Conservation (phyloP, 257 asterid genomes). For the Echium plantagineum region DNA sequence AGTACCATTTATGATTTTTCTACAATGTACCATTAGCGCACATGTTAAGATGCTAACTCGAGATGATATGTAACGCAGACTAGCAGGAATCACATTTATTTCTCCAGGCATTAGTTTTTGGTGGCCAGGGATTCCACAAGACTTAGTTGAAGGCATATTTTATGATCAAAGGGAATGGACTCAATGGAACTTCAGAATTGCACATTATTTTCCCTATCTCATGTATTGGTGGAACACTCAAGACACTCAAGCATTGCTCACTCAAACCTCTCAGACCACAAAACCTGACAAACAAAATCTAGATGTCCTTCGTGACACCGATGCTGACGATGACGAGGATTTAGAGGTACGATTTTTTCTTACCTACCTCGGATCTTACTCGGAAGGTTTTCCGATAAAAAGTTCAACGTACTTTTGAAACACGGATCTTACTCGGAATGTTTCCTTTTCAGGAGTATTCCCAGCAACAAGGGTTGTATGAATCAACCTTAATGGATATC, state of each 20-base stretch:
- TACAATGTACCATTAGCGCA: too few relatives aligned
- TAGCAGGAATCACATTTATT: conserved; percentile 37
- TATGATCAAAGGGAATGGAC: conserved; percentile 22
- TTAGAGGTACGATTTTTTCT: neutral
- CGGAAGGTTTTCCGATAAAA: too few relatives aligned
- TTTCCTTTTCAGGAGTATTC: conserved; percentile 29
- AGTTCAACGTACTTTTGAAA: too few relatives aligned
- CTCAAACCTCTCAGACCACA: neutral
- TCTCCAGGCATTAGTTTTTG: conserved; percentile 52
- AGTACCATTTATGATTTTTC: too few relatives aligned
- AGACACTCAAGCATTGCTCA: conserved; percentile 27
- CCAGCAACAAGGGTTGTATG: conserved; percentile 48
- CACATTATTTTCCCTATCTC: conserved; percentile 46
- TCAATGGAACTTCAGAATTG: conserved; percentile 52
- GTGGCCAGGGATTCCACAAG: conserved; percentile 46
- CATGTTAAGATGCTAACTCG: neutral
- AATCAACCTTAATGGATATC: conserved; percentile 56
- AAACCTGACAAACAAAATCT: neutral
- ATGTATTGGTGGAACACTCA: conserved; percentile 65
- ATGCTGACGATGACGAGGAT: neutral
- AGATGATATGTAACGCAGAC: conserved; percentile 18
- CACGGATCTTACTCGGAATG: too few relatives aligned
- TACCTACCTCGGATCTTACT: too few relatives aligned
- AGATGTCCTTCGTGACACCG: neutral
- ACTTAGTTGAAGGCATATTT: conserved; percentile 34